phyloP scores from a whole-genome alignment of 108 stramenopile genomes.

The Nannochloropsis gaditana region DNA sequence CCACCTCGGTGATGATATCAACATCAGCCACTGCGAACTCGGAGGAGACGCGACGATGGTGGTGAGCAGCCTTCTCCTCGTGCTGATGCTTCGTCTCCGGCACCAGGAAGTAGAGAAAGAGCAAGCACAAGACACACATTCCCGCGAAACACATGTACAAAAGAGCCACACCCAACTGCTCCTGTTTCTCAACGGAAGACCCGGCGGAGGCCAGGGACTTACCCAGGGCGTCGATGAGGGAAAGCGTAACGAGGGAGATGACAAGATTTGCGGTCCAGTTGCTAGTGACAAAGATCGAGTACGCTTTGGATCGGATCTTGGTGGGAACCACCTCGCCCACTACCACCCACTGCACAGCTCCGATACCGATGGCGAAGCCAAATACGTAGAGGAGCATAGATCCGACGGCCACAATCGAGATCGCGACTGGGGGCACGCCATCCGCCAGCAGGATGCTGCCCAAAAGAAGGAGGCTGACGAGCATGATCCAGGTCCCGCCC shows the following conservation, averaged over 20 bases:
- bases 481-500: constrained; percentile 41
- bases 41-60: neutral
- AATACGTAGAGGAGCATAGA: constrained; percentile 47
- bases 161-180: constrained; percentile 1
- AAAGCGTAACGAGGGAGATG: constrained; percentile 31
- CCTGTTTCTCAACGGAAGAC: neutral
- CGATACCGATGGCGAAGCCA: constrained; percentile 50
- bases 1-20: neutral
- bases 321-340: constrained; percentile 55
- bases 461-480: constrained; percentile 26
- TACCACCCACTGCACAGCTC: constrained; percentile 44
- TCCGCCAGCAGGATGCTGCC: constrained; percentile 28
- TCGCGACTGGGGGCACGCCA: neutral
- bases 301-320: constrained; percentile 42
- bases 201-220: constrained; percentile 8
- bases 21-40: neutral
- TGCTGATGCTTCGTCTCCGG: neutral
- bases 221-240: constrained; percentile 31
- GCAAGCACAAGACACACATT: neutral
- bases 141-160: constrained; percentile 1
- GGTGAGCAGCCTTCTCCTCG: neutral
- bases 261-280: constrained; percentile 47
- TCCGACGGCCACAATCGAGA: constrained; percentile 32
- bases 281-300: constrained; percentile 41
- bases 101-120: neutral